Conservation (phyloP, 2,329 filamentous ascomycete genomes). For the Akanthomyces muscarius region DNA sequence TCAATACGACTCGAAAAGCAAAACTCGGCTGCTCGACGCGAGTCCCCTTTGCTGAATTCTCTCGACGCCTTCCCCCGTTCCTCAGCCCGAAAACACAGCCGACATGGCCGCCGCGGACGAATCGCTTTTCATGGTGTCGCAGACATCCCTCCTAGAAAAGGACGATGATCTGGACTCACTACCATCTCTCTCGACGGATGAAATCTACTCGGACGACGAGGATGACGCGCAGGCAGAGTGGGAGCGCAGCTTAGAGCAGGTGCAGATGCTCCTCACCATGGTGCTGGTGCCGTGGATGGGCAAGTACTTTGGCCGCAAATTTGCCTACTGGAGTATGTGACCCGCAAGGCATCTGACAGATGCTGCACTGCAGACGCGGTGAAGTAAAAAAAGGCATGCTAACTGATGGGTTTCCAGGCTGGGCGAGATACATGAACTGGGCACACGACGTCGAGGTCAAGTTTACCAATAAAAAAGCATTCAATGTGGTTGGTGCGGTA, state of each 20-base stretch:
- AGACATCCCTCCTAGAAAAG: conserved; percentile 44
- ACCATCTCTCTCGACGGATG: conserved; percentile 57
- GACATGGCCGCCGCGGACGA: conserved; percentile 31
- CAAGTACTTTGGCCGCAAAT: conserved; percentile 91
- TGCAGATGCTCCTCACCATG: conserved; percentile 91
- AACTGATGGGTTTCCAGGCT: conserved; percentile 53
- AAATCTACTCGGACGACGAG: conserved; percentile 54
- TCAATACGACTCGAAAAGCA: background rate
- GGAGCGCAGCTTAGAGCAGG: conserved; percentile 88
- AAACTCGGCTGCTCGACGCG: background rate
- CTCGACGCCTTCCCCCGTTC: background rate
- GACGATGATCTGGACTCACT: conserved; percentile 61
- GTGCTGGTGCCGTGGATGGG: conserved; percentile 89
- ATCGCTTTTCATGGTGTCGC: conserved; percentile 49
- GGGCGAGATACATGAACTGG: conserved; percentile 94
- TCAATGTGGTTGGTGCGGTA: conserved; percentile 60
- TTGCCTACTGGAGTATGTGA: conserved; percentile 87
- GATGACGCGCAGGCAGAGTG: conserved; percentile 93
- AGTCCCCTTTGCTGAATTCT: background rate
- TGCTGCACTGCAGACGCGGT: background rate
- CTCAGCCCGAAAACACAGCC: background rate
- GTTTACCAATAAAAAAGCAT: conserved; percentile 59
- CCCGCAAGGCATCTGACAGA: background rate
- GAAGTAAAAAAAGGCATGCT: background rate
- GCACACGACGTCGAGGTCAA: conserved; percentile 74